Evolutionary conservation across 2,329 filamentous ascomycete species (phyloP).

Genomic region (Pseudogymnoascus sp.): DNA sequence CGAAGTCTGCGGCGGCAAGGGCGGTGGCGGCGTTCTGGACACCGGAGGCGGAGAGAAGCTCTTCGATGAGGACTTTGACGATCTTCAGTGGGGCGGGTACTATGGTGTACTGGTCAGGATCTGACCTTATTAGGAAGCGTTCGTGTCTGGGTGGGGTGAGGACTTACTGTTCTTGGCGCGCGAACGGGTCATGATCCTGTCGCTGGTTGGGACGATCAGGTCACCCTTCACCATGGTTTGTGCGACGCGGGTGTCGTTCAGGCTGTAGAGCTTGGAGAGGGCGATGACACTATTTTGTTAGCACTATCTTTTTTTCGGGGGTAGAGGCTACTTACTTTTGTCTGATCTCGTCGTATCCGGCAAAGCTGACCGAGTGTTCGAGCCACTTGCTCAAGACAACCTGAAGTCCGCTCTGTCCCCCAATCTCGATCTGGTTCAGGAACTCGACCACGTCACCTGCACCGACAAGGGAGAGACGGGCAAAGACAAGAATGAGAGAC

Average conservation of each 20-base stretch:
- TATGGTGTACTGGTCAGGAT: slow-evolving; percentile 83
- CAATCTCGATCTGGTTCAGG: slow-evolving; percentile 74
- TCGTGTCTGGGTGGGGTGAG: slow-evolving; percentile 17
- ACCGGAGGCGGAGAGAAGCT: slow-evolving; percentile 75
- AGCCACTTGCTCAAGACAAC: slow-evolving; percentile 93
- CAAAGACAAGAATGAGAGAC: slow-evolving; percentile 91
- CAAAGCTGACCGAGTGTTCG: slow-evolving; percentile 93
- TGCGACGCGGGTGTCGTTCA: slow-evolving; percentile 72
- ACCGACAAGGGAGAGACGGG: slow-evolving; percentile 75
- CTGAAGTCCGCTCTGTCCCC: slow-evolving; percentile 71
- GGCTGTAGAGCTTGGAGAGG: slow-evolving; percentile 79
- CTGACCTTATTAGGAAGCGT: slow-evolving; percentile 33
- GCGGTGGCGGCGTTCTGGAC: slow-evolving; percentile 49
- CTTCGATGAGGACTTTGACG: slow-evolving; percentile 88
- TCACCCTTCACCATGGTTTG: slow-evolving; percentile 87
- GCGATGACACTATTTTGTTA: slow-evolving; percentile 66
- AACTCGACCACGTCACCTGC: slow-evolving; percentile 89
- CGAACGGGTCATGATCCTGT: slow-evolving; percentile 88
- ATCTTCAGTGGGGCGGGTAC: slow-evolving; percentile 90
- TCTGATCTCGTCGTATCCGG: slow-evolving; percentile 95
- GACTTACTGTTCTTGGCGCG: slow-evolving; percentile 70
- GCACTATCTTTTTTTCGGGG: slow-evolving; percentile 12
- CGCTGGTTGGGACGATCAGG: slow-evolving; percentile 69
- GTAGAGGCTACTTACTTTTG: slow-evolving; percentile 65
- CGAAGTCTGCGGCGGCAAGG: slow-evolving; percentile 48